phyloP scores from a whole-genome alignment of 2,329 filamentous ascomycete genomes.

The Colletotrichum sp. region DNA sequence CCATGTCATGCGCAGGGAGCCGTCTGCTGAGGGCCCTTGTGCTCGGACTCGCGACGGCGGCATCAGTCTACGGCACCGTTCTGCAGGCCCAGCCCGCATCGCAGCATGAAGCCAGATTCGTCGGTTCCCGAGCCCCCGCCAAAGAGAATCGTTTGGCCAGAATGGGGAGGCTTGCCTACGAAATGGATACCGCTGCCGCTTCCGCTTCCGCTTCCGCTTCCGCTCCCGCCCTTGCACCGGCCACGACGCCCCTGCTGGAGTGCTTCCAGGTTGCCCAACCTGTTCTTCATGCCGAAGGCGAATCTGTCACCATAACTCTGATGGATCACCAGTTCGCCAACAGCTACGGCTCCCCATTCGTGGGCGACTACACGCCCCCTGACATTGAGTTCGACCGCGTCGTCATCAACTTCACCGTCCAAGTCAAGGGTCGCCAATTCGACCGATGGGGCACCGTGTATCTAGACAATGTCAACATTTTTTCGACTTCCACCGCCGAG shows the following conservation, averaged over 20 bases:
- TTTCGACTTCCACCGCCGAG: slow-evolving; percentile 82
- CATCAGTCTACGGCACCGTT: neutral
- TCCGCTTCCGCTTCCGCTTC: neutral
- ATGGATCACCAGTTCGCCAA: slow-evolving; percentile 74
- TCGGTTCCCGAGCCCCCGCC: neutral
- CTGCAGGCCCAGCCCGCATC: neutral
- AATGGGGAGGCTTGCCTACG: neutral
- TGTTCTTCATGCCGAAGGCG: slow-evolving; percentile 52
- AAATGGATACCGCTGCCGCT: neutral
- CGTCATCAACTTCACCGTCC: slow-evolving; percentile 78
- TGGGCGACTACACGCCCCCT: slow-evolving; percentile 72
- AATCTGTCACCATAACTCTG: slow-evolving; percentile 50
- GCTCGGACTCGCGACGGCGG: neutral
- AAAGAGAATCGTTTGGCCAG: neutral
- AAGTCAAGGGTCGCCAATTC: slow-evolving; percentile 74
- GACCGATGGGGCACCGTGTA: slow-evolving; percentile 80
- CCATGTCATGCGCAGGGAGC: neutral
- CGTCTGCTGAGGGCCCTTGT: neutral
- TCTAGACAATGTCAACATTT: slow-evolving; percentile 77
- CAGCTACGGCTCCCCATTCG: slow-evolving; percentile 75
- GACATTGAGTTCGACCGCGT: slow-evolving; percentile 75
- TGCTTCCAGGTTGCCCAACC: slow-evolving; percentile 75
- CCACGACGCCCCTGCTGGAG: slow-evolving; percentile 42
- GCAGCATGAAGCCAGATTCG: neutral
- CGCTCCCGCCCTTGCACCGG: neutral